Conservation (phyloP, 352 stramenopile genomes). For the Phytophthora citrophthora region DNA sequence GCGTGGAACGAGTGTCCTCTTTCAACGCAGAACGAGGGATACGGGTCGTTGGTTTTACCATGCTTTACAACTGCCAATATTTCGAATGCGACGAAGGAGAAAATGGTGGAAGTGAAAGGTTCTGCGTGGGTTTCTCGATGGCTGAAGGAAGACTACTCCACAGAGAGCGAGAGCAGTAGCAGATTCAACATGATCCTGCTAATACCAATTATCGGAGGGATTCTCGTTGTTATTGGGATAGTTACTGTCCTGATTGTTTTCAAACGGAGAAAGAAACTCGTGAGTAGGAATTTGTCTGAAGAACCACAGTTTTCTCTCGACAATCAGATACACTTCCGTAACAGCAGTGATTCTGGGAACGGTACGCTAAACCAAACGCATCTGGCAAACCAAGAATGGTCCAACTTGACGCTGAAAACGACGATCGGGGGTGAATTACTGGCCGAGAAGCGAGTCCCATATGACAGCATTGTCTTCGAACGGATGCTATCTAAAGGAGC, state of each 20-base stretch:
- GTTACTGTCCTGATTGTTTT: slow-evolving; percentile 4
- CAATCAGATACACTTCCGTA: neutral
- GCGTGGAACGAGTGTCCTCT: slow-evolving; percentile 8
- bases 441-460: slow-evolving; percentile 24
- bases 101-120: slow-evolving; percentile 10
- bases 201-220: slow-evolving; percentile 15
- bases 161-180: neutral
- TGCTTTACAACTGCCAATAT: slow-evolving; percentile 19
- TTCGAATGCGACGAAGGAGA: neutral
- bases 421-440: slow-evolving; percentile 12
- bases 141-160: slow-evolving; percentile 16
- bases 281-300: neutral
- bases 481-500: slow-evolving; percentile 38
- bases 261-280: neutral
- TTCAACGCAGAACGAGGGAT: slow-evolving; percentile 8
- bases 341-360: neutral
- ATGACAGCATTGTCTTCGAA: slow-evolving; percentile 32
- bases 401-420: slow-evolving; percentile 10
- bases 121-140: slow-evolving; percentile 20
- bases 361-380: neutral
- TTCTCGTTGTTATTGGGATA: slow-evolving; percentile 1
- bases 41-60: slow-evolving; percentile 21
- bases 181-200: slow-evolving; percentile 15
- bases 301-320: neutral
- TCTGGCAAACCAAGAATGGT: slow-evolving; percentile 1